Conservation (phyloP, 352 stramenopile species). For the Nothophytophthora sp. region DNA sequence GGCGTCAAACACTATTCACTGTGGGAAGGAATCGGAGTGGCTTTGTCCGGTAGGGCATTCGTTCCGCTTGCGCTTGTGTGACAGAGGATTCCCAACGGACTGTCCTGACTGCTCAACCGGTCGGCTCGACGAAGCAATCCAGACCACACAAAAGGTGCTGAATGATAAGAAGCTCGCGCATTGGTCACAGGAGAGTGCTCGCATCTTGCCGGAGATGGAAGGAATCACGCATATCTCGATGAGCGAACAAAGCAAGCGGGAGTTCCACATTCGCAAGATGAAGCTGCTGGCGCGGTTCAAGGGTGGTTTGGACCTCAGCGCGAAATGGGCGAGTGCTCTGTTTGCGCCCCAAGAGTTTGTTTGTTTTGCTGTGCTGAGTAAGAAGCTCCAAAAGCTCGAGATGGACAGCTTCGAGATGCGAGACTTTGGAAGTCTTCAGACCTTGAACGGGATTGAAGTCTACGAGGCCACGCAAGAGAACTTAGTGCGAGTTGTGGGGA, state of each 20-base stretch:
- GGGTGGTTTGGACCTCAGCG: conserved; percentile 12
- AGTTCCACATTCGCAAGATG: conserved; percentile 47
- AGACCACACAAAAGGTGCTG: conserved; percentile 11
- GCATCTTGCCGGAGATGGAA: conserved; percentile 15
- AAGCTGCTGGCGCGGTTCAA: conserved; percentile 51
- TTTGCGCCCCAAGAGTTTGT: conserved; percentile 42
- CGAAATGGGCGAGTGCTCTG: conserved; percentile 35
- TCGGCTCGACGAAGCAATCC: conserved; percentile 31
- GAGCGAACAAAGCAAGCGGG: conserved; percentile 19
- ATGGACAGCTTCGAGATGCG: too few relatives aligned
- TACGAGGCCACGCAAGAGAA: conserved; percentile 44
- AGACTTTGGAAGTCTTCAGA: conserved; percentile 35
- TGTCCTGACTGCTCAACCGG: conserved; percentile 52
- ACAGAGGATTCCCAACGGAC: conserved; percentile 41
- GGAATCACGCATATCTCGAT: conserved; percentile 23
- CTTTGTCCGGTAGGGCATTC: conserved; percentile 36
- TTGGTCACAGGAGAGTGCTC: conserved; percentile 9
- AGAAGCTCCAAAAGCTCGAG: conserved; percentile 26
- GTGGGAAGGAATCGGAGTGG: conserved; percentile 39
- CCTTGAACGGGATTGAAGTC: conserved; percentile 38
- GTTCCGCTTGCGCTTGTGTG: conserved; percentile 47
- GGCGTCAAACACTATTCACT: conserved; percentile 31
- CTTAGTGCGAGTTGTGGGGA: conserved; percentile 12
- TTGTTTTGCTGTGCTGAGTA: conserved; percentile 22
- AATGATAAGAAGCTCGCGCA: conserved; percentile 11